Conservation (phyloP, 2,329 filamentous ascomycete species). For the Calycina herbarum region DNA sequence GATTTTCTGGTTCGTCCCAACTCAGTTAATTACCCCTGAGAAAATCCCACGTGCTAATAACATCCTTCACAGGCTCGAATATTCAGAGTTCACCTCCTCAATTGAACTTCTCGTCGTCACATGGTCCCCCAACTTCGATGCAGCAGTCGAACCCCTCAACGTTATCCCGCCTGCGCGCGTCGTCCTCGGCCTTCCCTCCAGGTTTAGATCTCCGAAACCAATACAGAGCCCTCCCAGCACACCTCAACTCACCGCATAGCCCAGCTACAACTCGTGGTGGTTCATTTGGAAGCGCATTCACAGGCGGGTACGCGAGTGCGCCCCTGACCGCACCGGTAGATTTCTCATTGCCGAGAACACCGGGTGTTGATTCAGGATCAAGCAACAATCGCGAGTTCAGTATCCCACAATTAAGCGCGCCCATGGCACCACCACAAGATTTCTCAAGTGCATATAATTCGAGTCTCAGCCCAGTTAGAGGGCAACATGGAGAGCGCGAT, state of each 20-base stretch:
- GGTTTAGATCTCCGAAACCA: constrained; percentile 48
- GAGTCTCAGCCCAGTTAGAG: constrained; percentile 24
- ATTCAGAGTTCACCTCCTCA: constrained; percentile 49
- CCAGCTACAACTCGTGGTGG: constrained; percentile 32
- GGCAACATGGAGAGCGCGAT: constrained; percentile 22
- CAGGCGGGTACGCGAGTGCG: constrained; percentile 53
- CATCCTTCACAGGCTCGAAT: constrained; percentile 42
- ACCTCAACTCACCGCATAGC: constrained; percentile 27
- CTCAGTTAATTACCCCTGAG: constrained; percentile 23
- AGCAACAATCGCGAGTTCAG: constrained; percentile 47
- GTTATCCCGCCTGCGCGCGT: constrained; percentile 49
- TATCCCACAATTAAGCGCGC: constrained; percentile 55
- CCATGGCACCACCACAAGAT: constrained; percentile 53
- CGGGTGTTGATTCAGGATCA: constrained; percentile 38
- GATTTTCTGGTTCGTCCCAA: constrained; percentile 49
- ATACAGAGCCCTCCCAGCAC: constrained; percentile 43
- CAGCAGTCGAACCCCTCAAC: constrained; percentile 46
- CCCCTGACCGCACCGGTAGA: constrained; percentile 56
- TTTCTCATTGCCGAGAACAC: constrained; percentile 49
- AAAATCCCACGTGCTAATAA: constrained; percentile 30
- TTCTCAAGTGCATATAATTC: constrained; percentile 41
- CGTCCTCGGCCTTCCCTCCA: constrained; percentile 48
- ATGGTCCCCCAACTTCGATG: constrained; percentile 33
- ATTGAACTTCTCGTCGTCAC: constrained; percentile 50
- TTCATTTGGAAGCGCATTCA: constrained; percentile 45